Evolutionary conservation across 768 basidiomycete genomes (phyloP), one percentile per base, ranked within the genome.

Genomic region (Boletus vermiculosoides): DNA sequence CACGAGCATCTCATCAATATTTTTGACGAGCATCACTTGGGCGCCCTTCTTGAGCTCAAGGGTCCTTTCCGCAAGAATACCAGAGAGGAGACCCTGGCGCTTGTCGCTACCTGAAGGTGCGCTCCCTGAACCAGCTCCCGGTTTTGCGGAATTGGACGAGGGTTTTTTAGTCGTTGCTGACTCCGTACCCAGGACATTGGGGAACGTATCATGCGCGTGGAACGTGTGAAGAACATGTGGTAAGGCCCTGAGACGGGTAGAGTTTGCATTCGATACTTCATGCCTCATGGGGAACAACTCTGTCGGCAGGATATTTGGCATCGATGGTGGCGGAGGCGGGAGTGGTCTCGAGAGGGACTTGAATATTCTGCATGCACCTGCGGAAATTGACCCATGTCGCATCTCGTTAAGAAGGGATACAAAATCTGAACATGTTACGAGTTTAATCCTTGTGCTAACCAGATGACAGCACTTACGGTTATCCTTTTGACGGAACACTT

Each of bases 401-500:
- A 90, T 83, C 68, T 88, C 83, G 67, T 91, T 91, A n/a, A 92
- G 71, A 69, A 90, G 81, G 51, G 83, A 78, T 58, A 90, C 79
- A 62, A 92, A 88, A 30, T 76, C 87, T 88, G 60, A 23, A 34
- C 20, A 22, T 25, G 20, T 30, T n/a, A 25, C 3, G 13, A 54
- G 48, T 40, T 9, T 5, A 33, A 45, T 10, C 4, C 2, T 42
- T 37, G 45, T 13, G 20, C 25, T 18, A 22, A 34, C 20, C 3
- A n/a, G 1, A 31, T 7, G 15, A 33, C 13, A 10, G 33, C 9
- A 52, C 83, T 60, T 59, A 88, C 88, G 72, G 45, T 80, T 77
- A 65, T 90, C 88, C 51, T 85, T 89, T 66, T 92, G 90, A 28
- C 90, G 72, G 71, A 88, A 91, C 5, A 92, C 90, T 61, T 87